Conservation (phyloP, 116 monocot genomes). For the Thalassia testudinum region DNA sequence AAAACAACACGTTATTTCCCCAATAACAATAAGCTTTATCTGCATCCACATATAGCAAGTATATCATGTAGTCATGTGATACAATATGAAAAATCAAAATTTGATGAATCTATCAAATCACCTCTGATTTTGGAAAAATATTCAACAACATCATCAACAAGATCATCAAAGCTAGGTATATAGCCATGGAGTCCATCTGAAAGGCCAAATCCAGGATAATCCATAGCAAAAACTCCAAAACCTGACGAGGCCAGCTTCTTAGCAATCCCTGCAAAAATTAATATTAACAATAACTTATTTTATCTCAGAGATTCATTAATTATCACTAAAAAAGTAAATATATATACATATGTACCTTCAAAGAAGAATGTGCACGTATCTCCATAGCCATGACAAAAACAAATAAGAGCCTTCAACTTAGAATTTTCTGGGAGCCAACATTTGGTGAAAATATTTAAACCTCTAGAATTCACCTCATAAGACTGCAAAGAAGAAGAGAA, state of each 20-base stretch:
- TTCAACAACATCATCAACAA: conserved; percentile 75
- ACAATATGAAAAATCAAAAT: too few species aligned
- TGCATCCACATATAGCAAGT: too few species aligned
- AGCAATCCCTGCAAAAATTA: conserved; percentile 52
- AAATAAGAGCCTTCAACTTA: conserved; percentile 52
- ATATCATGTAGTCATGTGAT: too few species aligned
- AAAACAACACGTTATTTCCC: too few species aligned
- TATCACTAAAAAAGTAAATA: conserved; percentile 31
- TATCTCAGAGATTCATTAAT: conserved; percentile 13
- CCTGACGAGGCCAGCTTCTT: conserved; percentile 71
- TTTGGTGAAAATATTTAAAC: conserved; percentile 72
- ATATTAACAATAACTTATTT: not conserved
- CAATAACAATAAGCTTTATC: too few species aligned
- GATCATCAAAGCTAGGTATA: conserved; percentile 69
- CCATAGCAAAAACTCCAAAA: conserved; percentile 91
- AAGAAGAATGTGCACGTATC: conserved; percentile 94
- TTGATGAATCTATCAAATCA: conserved; percentile 2
- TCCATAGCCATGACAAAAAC: conserved; percentile 93
- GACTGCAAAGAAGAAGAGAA: conserved; percentile 20
- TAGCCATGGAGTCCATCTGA: conserved; percentile 96
- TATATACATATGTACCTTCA: conserved; percentile 58
- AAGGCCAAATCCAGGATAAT: conserved; percentile 97
- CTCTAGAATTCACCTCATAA: conserved; percentile 74
- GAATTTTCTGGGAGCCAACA: conserved; percentile 54
- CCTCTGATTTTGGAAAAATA: conserved; percentile 81